These are phyloP conservation scores for Lentinula guzmanii DNA, from an alignment of 768 basidiomycete genomes.

Conservation along the genomic window DNA sequence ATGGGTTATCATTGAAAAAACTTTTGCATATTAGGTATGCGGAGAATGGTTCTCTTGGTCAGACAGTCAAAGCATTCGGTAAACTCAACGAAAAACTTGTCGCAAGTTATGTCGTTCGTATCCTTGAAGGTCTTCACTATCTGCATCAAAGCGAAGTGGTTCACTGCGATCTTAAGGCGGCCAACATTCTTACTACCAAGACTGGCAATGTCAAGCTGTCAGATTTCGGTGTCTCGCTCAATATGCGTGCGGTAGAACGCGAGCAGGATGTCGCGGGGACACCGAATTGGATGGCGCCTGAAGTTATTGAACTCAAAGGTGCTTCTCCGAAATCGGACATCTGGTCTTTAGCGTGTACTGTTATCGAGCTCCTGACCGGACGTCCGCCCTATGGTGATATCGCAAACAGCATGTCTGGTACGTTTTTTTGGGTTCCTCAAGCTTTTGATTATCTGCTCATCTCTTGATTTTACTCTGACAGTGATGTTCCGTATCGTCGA, in stretches of 20 bases:
- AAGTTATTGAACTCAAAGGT: conserved; percentile 93
- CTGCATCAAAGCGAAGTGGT: conserved; percentile 87
- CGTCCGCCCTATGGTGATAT: conserved; percentile 90
- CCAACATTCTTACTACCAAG: conserved; percentile 98
- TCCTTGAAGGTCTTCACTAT: conserved; percentile 92
- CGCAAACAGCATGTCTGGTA: conserved; percentile 85
- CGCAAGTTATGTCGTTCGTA: conserved; percentile 91
- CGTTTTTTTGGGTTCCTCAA: conserved; percentile 15
- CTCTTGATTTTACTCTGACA: conserved; percentile 19
- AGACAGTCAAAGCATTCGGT: conserved; percentile 90
- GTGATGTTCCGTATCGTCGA: conserved; percentile 99
- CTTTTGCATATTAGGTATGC: conserved; percentile 61
- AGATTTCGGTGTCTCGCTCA: conserved; percentile 96
- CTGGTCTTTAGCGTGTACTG: conserved; percentile 93
- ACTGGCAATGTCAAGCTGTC: conserved; percentile 95
- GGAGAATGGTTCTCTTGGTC: conserved; percentile 92
- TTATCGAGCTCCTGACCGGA: conserved; percentile 91
- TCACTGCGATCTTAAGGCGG: conserved; percentile 97
- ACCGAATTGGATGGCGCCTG: conserved; percentile 99
- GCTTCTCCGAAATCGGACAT: conserved; percentile 92
- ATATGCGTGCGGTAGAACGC: conserved; percentile 83
- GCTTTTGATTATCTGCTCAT: conserved; percentile 4
- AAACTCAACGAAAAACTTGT: conserved; percentile 90
- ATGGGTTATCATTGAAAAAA: neutral
- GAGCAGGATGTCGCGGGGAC: conserved; percentile 90